phyloP scores from a whole-genome alignment of 768 basidiomycete species.

The Hysterangium stoloniferum region DNA sequence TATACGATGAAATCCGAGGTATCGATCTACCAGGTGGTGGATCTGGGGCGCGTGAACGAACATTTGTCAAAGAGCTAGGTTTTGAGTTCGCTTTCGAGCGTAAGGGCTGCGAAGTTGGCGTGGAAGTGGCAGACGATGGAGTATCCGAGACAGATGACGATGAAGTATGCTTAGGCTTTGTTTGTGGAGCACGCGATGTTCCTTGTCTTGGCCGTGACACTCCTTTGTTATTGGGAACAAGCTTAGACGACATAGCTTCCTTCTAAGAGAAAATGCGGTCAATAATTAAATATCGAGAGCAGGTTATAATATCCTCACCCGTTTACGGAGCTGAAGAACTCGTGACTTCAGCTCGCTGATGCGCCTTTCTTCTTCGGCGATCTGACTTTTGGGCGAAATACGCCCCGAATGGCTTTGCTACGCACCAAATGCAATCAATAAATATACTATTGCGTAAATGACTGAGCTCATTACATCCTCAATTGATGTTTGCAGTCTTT shows the following conservation, averaged over 20 bases:
- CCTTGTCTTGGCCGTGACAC: background rate
- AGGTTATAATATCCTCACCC: no score
- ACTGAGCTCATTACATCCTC: slow-evolving; percentile 28
- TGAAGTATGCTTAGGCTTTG: background rate
- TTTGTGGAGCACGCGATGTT: background rate
- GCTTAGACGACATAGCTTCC: background rate
- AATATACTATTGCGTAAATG: background rate
- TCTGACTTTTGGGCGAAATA: slow-evolving; percentile 22
- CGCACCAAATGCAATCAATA: background rate
- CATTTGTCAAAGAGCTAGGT: background rate
- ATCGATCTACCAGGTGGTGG: slow-evolving; percentile 2
- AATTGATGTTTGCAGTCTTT: slow-evolving; percentile 26
- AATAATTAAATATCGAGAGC: no score
- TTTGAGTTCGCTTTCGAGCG: background rate
- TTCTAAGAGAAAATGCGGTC: background rate
- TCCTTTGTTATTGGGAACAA: background rate
- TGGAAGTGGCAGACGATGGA: background rate
- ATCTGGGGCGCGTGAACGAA: background rate
- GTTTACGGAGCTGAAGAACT: slow-evolving; percentile 33
- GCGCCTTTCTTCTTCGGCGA: slow-evolving; percentile 33
- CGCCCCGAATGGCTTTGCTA: slow-evolving; percentile 14
- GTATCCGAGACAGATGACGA: background rate
- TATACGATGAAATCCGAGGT: background rate
- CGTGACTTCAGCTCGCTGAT: slow-evolving; percentile 36
- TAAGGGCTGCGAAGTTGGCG: background rate